Conservation (phyloP, 306 rosid species). For the Acacia confusa region DNA sequence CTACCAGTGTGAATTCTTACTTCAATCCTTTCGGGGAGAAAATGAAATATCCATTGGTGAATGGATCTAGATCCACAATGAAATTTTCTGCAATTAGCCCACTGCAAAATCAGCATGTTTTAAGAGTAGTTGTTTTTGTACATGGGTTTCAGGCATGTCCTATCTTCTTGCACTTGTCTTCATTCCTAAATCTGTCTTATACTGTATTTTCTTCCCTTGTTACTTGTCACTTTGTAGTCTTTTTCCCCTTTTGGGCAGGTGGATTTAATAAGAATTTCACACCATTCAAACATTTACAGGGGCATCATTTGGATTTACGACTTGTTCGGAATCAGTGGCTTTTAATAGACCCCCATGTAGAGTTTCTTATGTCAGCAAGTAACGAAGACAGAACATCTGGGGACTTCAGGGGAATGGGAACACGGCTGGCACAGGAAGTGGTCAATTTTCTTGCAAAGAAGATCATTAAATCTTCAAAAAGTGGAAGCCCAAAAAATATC, state of each 20-base stretch:
- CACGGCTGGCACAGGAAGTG: slow-evolving; percentile 87
- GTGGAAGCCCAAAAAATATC: slow-evolving; percentile 56
- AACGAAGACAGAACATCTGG: slow-evolving; percentile 90
- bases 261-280: not conserved
- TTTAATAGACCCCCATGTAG: slow-evolving; percentile 81
- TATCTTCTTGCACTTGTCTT: slow-evolving; percentile 27
- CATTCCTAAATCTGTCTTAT: slow-evolving; percentile 11
- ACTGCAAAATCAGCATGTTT: slow-evolving; percentile 50
- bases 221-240: not conserved
- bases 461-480: slow-evolving; percentile 78
- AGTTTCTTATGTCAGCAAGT: slow-evolving; percentile 89
- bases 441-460: slow-evolving; percentile 75
- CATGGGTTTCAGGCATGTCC: slow-evolving; percentile 98
- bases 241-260: not conserved
- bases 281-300: slow-evolving; percentile 46
- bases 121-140: slow-evolving; percentile 85
- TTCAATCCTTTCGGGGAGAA: slow-evolving; percentile 47
- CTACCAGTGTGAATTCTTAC: slow-evolving; percentile 59
- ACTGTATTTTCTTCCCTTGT: slow-evolving; percentile 3
- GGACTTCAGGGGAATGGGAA: slow-evolving; percentile 97
- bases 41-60: slow-evolving; percentile 35
- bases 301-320: slow-evolving; percentile 94
- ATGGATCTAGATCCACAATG: slow-evolving; percentile 45
- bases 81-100: slow-evolving; percentile 41
- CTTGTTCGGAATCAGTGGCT: slow-evolving; percentile 98